Percentiles rank a stretch among this genome's conserved stretches.
Evolutionary conservation across 441 rosid species (phyloP).

Genomic region (Pelargonium myrrhifolium): DNA sequence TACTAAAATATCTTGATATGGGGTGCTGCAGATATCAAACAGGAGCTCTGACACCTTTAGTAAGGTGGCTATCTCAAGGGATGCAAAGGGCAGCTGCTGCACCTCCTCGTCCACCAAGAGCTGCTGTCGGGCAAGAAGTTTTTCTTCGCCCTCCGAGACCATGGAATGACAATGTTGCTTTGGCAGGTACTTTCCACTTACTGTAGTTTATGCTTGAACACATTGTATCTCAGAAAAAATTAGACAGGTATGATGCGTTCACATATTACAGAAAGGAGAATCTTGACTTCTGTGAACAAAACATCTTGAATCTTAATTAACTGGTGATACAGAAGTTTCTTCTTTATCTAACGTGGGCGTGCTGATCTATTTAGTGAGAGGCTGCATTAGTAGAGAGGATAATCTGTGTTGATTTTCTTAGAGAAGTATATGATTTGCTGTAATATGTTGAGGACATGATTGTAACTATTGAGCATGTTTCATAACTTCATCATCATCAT

Average conservation of each 20-base stretch:
- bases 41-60: constrained; percentile 85
- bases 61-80: constrained; percentile 87
- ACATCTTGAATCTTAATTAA: too few species aligned
- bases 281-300: not conserved
- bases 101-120: constrained; percentile 69
- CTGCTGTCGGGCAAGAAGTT: constrained; percentile 62
- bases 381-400: too few species aligned
- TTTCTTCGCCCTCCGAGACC: constrained; percentile 33
- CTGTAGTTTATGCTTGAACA: constrained; percentile 7
- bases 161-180: constrained; percentile 42
- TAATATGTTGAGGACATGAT: too few species aligned
- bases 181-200: constrained; percentile 43
- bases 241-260: too few species aligned
- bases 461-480: not conserved
- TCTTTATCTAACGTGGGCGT: too few species aligned
- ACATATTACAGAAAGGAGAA: not conserved
- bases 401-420: too few species aligned
- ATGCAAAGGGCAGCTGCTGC: constrained; percentile 95
- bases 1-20: constrained; percentile 4
- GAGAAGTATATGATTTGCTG: too few species aligned
- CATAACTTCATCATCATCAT: not conserved
- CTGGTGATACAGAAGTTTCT: too few species aligned
- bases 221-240: too few species aligned
- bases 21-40: constrained; percentile 71
- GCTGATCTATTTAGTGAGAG: too few species aligned